Base-by-base conservation (phyloP, 2,329 filamentous ascomycete species). In the Lasiodiplodia theobromae region DNA sequence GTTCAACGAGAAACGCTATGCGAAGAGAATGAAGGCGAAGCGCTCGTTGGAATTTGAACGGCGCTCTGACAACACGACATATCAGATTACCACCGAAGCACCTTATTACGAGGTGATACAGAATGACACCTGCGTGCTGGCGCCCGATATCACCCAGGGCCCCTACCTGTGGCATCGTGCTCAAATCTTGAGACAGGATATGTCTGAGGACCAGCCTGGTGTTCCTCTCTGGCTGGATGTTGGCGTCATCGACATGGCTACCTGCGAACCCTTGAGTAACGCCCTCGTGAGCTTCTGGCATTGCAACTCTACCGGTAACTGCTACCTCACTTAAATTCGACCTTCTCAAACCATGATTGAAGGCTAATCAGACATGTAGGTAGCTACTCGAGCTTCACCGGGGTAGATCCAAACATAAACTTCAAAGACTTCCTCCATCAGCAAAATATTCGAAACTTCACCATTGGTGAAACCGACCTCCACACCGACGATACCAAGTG, bases 221-320 rank as follows among this genome's bases (percentile, higher is more conserved):
- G 74, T 82, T 10, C 77, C 78, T n/a, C 72, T 83, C 11, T 77
- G 76, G 66, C 74, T 82, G 67, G 80, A 82, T 64, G 76, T 80
- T 64, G 79, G 82, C 71, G 69, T 82, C 31, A 76, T 82, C 25
- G 74, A 83, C 71, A 78, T 79, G 57, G 74, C 75, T 14, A 82
- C 81, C 52, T 82, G 81, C 71, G 76, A 82, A 18, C 81, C 80
- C 0, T 71, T 81, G 16, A 40, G 74, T 1, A 72, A 78, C 3
- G 71, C 78, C 44, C 77, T 78, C 47, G 72, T 78, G 23, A 80
- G 82, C 31, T 69, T 82, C 64, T 82, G 80, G 80, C 49, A 52
- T 49, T 60, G 69, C 68, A 70, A 70, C 44, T 64, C 69, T 56
- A 77, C 75, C 2, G 53, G 53, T 56, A 56, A 56, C 14, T 12